Conservation (phyloP, 2,329 filamentous ascomycete genomes). For the Xylaria hypoxylon region DNA sequence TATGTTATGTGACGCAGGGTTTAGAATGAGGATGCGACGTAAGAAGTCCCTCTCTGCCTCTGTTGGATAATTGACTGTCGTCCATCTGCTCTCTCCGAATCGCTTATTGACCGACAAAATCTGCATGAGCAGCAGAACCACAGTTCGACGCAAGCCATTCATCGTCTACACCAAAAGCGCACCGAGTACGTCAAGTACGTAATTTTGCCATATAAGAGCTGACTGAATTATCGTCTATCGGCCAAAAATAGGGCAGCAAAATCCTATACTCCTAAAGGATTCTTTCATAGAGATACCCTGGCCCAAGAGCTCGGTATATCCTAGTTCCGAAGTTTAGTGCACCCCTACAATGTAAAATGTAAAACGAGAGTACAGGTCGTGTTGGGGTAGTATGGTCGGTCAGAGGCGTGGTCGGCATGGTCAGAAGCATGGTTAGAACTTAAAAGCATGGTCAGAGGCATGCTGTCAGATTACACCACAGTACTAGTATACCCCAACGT, state of each 20-base stretch:
- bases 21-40: conserved; percentile 4
- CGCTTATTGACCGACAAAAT: too few species aligned
- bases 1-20: conserved; percentile 11
- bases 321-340: not conserved
- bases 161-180: too few species aligned
- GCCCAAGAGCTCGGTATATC: not conserved
- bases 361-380: not conserved
- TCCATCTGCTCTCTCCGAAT: not conserved
- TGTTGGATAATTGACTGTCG: conserved; percentile 2
- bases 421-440: too few species aligned
- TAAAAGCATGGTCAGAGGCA: not conserved
- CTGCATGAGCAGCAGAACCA: too few species aligned
- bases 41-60: conserved; percentile 17
- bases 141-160: too few species aligned
- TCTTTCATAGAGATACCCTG: too few species aligned
- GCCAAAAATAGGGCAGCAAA: conserved; percentile 12
- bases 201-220: conserved; percentile 15
- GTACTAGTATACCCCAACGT: not conserved
- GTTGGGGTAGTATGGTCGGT: not conserved
- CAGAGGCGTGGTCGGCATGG: too few species aligned
- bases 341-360: not conserved
- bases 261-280: not conserved
- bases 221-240: conserved; percentile 3
- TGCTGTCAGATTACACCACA: conserved; percentile 7
- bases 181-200: not conserved